Base-by-base conservation (phyloP, 1,139 yeast species). In the Insectozyma bohioensis region DNA sequence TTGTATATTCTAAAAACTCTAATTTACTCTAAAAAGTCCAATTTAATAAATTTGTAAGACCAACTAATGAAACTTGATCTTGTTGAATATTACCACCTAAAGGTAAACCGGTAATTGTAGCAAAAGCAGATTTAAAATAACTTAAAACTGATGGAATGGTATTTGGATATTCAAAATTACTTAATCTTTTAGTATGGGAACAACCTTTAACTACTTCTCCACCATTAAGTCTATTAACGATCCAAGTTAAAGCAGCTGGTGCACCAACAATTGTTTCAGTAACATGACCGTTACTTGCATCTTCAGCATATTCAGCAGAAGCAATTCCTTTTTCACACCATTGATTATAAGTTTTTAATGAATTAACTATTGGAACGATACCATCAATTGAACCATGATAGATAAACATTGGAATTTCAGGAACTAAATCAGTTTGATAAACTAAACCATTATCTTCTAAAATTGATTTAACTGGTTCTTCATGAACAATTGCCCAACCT, bases 321-420 rank as follows among this genome's bases (percentile, higher is more conserved):
- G 39, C 30, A 13, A 58, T 53, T 2, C 62, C 66, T 40, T 50
- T 43, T 3, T 41, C 49, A 43, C 68, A 63, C 62, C 66, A 63
- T 16, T 36, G 42, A n/a, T 58, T 43, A 37, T 52, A 62, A 3
- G 50, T 54, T 34, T 59, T 48, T 27, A 44, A 42, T 2, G 57
- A 47, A 28, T 50, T 48, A n/a, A 31, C 34, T 28, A 46, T 51
- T 2, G 67, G 67, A 21, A 58, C 59, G 30, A 63, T 46, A 5
- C 42, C 42, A 40, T 63, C 70, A 4, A 49, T 32, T 15, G 41
- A 29, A 1, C 65, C 65, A 34, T 63, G 69, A 45, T 53, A 63
- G 6, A 62, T 47, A 33, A 62, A 62, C 3, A 64, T 30, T 1
- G 69, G 70, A 8, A 61, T 49, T 23, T 55, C 40, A 2, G 70